Base-by-base conservation (phyloP, 202 grass and related monocot species). In the Zizania palustris region DNA sequence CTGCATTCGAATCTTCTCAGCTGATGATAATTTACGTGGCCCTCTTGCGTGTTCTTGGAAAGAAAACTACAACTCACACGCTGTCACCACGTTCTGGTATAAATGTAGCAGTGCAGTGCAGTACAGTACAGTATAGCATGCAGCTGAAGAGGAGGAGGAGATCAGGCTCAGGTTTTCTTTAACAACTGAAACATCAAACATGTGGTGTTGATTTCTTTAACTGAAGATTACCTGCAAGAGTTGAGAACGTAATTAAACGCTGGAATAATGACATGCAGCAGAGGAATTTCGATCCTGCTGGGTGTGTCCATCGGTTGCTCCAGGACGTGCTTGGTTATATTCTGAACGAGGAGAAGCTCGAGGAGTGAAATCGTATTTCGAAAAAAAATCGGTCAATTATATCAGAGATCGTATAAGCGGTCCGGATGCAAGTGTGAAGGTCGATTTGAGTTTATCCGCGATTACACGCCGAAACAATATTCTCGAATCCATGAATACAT, bases 131-230 rank as follows among this genome's bases (percentile, higher is more conserved):
- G 28, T 28, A 28, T 28, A 81, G 7, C 82, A n/a, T n/a, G n/a
- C n/a, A 91, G 61, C 85, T 87, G 20, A 77, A 85, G 76, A 84
- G 74, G 61, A 87, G 72, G 66, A 75, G 87, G 72, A 78, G n/a
- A n/a, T n/a, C n/a, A 28, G 28, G 28, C 28, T 28, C 28, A 72
- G 28, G 28, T 28, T 28, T 28, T 28, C 28, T 28, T 28, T 28
- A 28, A 28, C 28, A 2, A 28, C 28, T 28, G 28, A 28, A 28
- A 28, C 51, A 75, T n/a, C 78, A 63, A 14, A 91, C 51, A 75
- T 91, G 81, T 45, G 84, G 21, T 69, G 84, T 81, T 64, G 18
- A 45, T 45, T 46, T 78, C 71, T 11, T 49, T 56, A 55, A 4
- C 21, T 58, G n/a, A 60, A 72, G 4, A 50, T 49, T 55, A 44